phyloP scores from a whole-genome alignment of 768 basidiomycete genomes.

The Suillus clintonianus region DNA sequence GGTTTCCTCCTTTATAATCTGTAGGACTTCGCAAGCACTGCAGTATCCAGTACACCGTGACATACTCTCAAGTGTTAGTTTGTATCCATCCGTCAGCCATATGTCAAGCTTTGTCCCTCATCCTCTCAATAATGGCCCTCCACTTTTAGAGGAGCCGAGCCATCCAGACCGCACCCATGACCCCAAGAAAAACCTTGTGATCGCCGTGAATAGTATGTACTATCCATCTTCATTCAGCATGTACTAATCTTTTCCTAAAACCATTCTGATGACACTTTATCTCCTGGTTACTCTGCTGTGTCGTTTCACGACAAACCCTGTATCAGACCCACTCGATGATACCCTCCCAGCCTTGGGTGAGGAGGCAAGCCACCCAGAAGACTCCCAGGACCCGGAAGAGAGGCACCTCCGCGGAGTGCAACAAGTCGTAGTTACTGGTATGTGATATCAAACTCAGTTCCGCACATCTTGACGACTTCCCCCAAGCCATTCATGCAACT shows the following conservation, averaged over 20 bases:
- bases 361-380: neutral
- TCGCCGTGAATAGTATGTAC: neutral
- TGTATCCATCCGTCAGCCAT: too few relatives aligned
- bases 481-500: conserved; percentile 12
- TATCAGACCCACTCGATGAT: neutral
- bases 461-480: neutral
- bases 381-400: neutral
- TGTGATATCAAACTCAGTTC: neutral
- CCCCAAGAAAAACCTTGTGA: neutral
- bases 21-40: too few relatives aligned
- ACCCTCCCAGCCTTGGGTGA: neutral
- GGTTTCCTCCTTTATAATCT: too few relatives aligned
- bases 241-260: neutral
- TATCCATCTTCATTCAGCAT: neutral
- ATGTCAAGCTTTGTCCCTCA: too few relatives aligned
- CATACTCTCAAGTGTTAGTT: too few relatives aligned
- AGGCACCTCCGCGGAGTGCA: neutral
- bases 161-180: too few relatives aligned
- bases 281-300: neutral
- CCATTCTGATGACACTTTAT: neutral
- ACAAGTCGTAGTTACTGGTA: neutral
- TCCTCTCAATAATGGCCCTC: too few relatives aligned
- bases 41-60: too few relatives aligned
- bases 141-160: too few relatives aligned
- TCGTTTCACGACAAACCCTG: neutral